Evolutionary conservation across 495 filamentous ascomycete species (phyloP), one percentile per base, ranked within the genome.

Genomic region (Xylaria intraflava): DNA sequence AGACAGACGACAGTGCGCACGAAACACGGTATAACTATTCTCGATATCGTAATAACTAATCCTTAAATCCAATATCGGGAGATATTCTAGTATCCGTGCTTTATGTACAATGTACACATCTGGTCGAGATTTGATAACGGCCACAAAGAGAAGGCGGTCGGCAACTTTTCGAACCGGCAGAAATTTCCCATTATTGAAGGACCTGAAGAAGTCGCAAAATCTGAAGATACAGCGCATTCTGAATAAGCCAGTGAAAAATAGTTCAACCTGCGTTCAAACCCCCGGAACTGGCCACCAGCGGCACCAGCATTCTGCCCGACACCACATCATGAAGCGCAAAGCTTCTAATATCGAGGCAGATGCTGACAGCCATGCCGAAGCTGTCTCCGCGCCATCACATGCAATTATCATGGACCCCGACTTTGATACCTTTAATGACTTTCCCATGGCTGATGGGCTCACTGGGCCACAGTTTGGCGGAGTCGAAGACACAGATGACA

Each of bases 381-480:
- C 70, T 39, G 69, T 70, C 46, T 50, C 69, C 27, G 70, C 69
- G 56, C 10, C 36, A 16, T 14, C 23, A 8, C n/a, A 51, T 26
- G 29, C 19, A 9, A 6, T 29, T 4, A 6, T 1, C n/a, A 26
- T 46, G 1, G 17, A 40, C 33, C 14, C 23, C 12, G 36, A 35
- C 36, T 84, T 82, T 17, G 84, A 85, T 7, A 81, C 84, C 38
- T 26, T 16, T 12, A 23, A 23, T 30, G 50, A 52, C 23, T 14
- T 35, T 45, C 87, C 89, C 51, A 77, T 91, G 61, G 78, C 75
- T 48, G 72, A 74, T 29, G 78, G 78, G 0, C 71, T 86, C 27
- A 66, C 89, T 8, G 79, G 88, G 50, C 85, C 84, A 26, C 75
- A 82, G 46, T 72, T 88, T 40, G 75, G 76, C 48, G 80, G 66